These are phyloP conservation scores for Circinella umbellata DNA, from an alignment of 371 early-diverging fungal species.

Conservation along the genomic window DNA sequence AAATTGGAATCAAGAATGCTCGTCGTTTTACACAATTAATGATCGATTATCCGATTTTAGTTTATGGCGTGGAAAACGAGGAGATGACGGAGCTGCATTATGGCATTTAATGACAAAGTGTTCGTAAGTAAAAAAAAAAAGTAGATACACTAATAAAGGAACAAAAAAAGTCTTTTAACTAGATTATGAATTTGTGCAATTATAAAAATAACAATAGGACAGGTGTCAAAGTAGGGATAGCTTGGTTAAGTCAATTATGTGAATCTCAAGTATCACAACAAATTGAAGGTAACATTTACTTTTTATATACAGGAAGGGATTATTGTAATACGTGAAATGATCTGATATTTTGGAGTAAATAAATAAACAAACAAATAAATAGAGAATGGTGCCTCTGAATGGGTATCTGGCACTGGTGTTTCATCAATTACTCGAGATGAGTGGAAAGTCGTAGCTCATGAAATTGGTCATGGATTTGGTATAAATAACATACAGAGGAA, in stretches of 20 bases:
- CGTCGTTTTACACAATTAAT: slow-evolving; percentile 72
- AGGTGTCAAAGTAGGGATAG: slow-evolving; percentile 91
- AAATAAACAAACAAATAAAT: not conserved
- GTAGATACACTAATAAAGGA: no score
- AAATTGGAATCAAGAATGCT: slow-evolving; percentile 85
- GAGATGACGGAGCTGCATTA: slow-evolving; percentile 78
- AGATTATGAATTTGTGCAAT: no score
- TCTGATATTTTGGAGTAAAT: not conserved
- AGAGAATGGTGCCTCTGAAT: slow-evolving; percentile 51
- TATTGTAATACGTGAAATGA: no score
- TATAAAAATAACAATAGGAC: slow-evolving; percentile 39
- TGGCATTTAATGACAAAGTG: slow-evolving; percentile 97
- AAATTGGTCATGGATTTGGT: slow-evolving; percentile 91
- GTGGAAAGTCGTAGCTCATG: slow-evolving; percentile 97
- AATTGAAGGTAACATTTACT: slow-evolving; percentile 33
- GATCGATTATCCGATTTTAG: slow-evolving; percentile 89
- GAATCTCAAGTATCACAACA: slow-evolving; percentile 58
- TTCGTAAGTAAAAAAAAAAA: slow-evolving; percentile 41
- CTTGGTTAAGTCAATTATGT: slow-evolving; percentile 89
- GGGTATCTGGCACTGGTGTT: slow-evolving; percentile 88
- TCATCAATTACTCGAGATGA: slow-evolving; percentile 84
- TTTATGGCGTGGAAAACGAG: slow-evolving; percentile 79
- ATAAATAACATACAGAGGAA: not conserved
- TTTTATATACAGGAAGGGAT: no score
- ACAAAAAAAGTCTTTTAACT: no score